phyloP scores from a whole-genome alignment of 75 land plant genomes.

The Ceratopteris richardii region DNA sequence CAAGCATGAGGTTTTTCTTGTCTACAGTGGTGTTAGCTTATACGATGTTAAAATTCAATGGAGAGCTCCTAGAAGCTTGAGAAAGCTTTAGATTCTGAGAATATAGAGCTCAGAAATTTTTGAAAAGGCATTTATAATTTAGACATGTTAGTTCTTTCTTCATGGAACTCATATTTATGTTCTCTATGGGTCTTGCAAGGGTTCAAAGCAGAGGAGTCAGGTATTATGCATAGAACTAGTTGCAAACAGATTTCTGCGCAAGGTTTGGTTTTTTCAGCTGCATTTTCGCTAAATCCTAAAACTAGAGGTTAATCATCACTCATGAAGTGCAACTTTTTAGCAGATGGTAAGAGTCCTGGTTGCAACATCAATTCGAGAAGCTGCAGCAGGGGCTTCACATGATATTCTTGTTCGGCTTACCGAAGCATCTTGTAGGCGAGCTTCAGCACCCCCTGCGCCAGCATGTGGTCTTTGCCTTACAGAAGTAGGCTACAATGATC shows the following conservation, averaged over 20 bases:
- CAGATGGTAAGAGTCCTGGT: conserved; percentile 88
- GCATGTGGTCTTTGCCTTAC: conserved; percentile 70
- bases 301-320: background rate
- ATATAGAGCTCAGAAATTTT: no score
- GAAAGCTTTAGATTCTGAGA: no score
- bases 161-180: no score
- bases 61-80: no score
- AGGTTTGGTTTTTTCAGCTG: conserved; percentile 30
- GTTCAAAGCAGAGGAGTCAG: conserved; percentile 12
- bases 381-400: conserved; percentile 64
- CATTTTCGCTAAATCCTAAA: background rate
- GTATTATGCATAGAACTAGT: conserved; percentile 76
- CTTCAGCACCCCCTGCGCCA: conserved; percentile 88
- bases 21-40: no score
- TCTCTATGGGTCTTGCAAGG: no score
- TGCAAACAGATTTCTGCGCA: conserved; percentile 78
- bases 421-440: conserved; percentile 72
- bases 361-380: conserved; percentile 73
- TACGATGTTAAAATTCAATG: no score
- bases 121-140: no score
- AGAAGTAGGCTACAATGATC: conserved; percentile 59
- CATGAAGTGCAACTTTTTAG: no score
- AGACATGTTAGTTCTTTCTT: no score
- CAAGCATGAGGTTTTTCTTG: no score
- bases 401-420: conserved; percentile 55